These are phyloP conservation scores for Mucor plumbeus DNA, from an alignment of 371 early-diverging fungal genomes.

Conservation along the genomic window DNA sequence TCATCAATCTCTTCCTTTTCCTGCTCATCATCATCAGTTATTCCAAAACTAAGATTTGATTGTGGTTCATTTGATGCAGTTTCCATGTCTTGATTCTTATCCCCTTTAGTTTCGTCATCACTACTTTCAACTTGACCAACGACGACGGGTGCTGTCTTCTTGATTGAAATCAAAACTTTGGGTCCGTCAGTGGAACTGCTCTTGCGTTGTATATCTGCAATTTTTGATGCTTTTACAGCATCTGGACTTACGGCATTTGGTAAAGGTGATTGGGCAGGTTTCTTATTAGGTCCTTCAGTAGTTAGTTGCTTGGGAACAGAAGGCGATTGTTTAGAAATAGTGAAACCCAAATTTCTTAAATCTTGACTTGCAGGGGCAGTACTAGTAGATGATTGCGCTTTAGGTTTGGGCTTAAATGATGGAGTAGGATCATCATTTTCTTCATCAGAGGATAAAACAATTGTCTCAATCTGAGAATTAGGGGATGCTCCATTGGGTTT, in stretches of 20 bases:
- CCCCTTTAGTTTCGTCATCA: neutral
- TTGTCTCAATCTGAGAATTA: neutral
- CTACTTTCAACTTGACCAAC: neutral
- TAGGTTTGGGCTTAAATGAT: neutral
- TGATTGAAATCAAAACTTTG: neutral
- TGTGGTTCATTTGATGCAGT: neutral
- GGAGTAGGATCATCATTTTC: conserved; percentile 3
- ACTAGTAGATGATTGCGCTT: neutral
- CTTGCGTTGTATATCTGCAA: too few species aligned
- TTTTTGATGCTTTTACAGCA: too few species aligned
- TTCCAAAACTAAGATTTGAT: neutral
- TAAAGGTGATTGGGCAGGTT: neutral
- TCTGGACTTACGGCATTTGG: too few species aligned
- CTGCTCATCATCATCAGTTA: conserved; percentile 3
- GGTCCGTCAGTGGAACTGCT: neutral
- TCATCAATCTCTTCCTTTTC: conserved; percentile 12
- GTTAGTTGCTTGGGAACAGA: neutral
- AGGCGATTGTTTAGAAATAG: neutral
- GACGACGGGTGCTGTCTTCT: neutral
- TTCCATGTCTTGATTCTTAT: neutral
- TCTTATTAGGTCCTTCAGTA: neutral
- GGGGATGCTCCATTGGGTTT: neutral
- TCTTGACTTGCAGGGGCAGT: neutral
- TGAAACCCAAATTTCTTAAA: neutral
- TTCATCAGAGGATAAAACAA: conserved; percentile 19